Percentiles rank a stretch among this genome's conserved stretches.
phyloP scores from a whole-genome alignment of 1,284 basidiomycete genomes.

The Exobasidium cylindrosporum region DNA sequence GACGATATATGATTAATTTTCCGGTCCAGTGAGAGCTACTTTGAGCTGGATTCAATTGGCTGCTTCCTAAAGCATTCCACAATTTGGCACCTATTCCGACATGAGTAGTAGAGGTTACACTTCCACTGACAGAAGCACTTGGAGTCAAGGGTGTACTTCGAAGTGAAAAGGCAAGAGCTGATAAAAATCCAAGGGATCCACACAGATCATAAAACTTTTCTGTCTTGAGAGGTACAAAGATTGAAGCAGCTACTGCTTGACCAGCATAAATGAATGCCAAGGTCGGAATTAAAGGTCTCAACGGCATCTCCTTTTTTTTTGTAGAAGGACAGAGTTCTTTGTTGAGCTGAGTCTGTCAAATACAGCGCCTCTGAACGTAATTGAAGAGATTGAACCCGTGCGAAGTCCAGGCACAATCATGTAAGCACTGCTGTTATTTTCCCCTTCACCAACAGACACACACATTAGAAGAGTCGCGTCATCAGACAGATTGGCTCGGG shows the following conservation, averaged over 20 bases:
- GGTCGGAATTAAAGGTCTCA: slow-evolving; percentile 18
- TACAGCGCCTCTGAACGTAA: too few species aligned
- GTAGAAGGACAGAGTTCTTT: too few species aligned
- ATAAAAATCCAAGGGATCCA: slow-evolving; percentile 69
- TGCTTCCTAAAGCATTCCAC: not conserved
- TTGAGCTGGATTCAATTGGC: not conserved
- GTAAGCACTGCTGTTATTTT: too few species aligned
- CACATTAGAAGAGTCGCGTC: too few species aligned
- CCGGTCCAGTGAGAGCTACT: not conserved
- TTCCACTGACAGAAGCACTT: slow-evolving; percentile 26
- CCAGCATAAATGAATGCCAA: slow-evolving; percentile 42
- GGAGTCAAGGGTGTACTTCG: slow-evolving; percentile 58
- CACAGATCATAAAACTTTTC: slow-evolving; percentile 47
- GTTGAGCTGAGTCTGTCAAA: too few species aligned
- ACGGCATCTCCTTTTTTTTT: too few species aligned
- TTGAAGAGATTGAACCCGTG: too few species aligned
- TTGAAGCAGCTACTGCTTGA: slow-evolving; percentile 32
- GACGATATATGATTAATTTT: not conserved
- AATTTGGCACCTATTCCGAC: not conserved
- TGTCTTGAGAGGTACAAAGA: slow-evolving; percentile 36
- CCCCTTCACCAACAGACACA: too few species aligned
- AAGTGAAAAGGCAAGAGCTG: slow-evolving; percentile 65
- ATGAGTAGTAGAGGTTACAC: slow-evolving; percentile 19
- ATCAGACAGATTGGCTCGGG: too few species aligned
- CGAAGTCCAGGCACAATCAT: too few species aligned